Evolutionary conservation across 2,329 filamentous ascomycete genomes (phyloP).

Genomic region (Periconia digitata): DNA sequence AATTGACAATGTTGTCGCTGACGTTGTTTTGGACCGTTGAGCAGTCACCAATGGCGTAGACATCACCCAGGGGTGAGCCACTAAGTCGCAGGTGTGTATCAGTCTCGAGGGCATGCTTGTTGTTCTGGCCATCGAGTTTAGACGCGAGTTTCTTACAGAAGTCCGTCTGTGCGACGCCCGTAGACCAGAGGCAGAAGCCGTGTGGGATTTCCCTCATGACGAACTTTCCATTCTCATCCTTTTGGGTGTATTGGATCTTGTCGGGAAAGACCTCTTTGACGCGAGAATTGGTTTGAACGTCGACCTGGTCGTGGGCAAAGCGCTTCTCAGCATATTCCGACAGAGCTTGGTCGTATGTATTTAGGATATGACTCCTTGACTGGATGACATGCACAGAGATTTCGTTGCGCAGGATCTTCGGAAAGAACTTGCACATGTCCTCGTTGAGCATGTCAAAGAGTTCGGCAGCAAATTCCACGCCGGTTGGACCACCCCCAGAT

Average conservation of each 20-base stretch:
- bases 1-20: conserved; percentile 85
- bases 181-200: conserved; percentile 98
- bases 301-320: conserved; percentile 87
- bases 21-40: conserved; percentile 97
- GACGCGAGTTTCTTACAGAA: conserved; percentile 75
- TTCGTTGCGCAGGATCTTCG: conserved; percentile 88
- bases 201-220: conserved; percentile 92
- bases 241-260: conserved; percentile 86
- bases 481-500: conserved; percentile 91
- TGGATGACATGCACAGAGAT: conserved; percentile 98
- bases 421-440: conserved; percentile 81
- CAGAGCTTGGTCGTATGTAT: conserved; percentile 95
- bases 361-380: conserved; percentile 89
- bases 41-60: conserved; percentile 96
- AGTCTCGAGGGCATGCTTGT: conserved; percentile 89
- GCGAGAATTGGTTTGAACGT: conserved; percentile 88
- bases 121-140: conserved; percentile 80
- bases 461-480: conserved; percentile 96
- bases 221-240: conserved; percentile 68
- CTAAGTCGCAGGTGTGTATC: conserved; percentile 89
- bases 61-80: conserved; percentile 86
- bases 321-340: conserved; percentile 89
- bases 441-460: conserved; percentile 96
- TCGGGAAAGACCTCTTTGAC: conserved; percentile 86
- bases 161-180: conserved; percentile 83